Evolutionary conservation across 495 filamentous ascomycete species (phyloP).

Genomic region (Letharia lupina): DNA sequence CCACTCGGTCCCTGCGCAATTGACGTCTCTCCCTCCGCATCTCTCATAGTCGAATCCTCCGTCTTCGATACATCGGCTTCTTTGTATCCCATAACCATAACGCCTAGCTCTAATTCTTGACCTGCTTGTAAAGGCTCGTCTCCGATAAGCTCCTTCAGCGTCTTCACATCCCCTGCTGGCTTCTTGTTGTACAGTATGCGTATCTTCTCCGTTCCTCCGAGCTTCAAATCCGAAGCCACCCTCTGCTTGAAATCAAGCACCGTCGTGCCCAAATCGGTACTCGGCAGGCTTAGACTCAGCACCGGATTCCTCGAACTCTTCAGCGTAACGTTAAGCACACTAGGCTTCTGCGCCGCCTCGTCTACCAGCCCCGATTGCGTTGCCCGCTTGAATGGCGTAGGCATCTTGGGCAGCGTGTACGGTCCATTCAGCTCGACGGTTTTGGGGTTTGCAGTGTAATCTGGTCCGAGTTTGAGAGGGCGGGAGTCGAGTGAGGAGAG

Average conservation of each 20-base stretch:
- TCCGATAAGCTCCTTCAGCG: conserved; percentile 42
- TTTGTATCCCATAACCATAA: conserved; percentile 65
- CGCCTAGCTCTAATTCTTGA: conserved; percentile 56
- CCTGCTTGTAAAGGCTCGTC: conserved; percentile 43
- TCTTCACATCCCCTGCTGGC: conserved; percentile 64
- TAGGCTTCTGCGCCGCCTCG: neutral
- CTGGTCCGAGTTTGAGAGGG: conserved; percentile 65
- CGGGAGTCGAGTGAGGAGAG: conserved; percentile 68
- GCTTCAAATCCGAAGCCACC: conserved; percentile 37
- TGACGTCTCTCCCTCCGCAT: conserved; percentile 27
- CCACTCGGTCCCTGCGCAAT: conserved; percentile 50
- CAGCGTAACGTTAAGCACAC: conserved; percentile 46
- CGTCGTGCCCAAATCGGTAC: conserved; percentile 53
- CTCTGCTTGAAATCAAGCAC: conserved; percentile 63
- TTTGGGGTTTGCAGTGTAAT: conserved; percentile 79
- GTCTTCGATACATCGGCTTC: conserved; percentile 28
- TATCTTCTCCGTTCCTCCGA: conserved; percentile 50
- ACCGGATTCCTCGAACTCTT: conserved; percentile 68
- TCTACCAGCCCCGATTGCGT: neutral
- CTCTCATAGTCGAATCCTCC: conserved; percentile 23
- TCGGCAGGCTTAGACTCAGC: conserved; percentile 52
- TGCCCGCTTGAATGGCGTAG: conserved; percentile 8
- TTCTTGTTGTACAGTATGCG: conserved; percentile 79
- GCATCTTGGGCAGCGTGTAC: conserved; percentile 23
- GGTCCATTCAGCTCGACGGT: conserved; percentile 44